phyloP scores from a whole-genome alignment of 768 basidiomycete genomes.

The Tylopilus sp. region DNA sequence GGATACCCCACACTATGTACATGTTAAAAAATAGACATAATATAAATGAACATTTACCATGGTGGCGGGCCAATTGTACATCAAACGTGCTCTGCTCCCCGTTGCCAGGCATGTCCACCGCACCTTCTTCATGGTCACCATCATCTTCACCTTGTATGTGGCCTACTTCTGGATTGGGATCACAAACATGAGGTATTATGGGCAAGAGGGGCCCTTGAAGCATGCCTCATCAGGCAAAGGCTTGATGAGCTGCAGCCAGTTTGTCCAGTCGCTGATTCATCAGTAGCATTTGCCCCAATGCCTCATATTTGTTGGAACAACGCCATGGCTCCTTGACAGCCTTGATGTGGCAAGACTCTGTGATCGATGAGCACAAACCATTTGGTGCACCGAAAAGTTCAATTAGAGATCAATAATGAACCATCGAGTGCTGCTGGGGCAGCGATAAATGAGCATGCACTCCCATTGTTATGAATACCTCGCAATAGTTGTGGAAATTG shows the following conservation, averaged over 20 bases:
- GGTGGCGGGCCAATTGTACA: not conserved
- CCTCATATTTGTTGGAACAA: not conserved
- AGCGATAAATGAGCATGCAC: conserved; percentile 15
- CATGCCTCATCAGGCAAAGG: not conserved
- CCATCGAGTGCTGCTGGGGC: conserved; percentile 33
- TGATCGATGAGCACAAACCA: not conserved
- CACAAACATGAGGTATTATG: too few species aligned
- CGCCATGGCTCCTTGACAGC: not conserved
- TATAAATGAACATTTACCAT: not conserved
- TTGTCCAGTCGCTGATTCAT: not conserved
- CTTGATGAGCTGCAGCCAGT: not conserved
- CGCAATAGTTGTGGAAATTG: not conserved
- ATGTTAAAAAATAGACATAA: not conserved
- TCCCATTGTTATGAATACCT: not conserved
- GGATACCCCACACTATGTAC: not conserved
- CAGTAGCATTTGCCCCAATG: not conserved
- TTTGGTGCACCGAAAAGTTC: not conserved
- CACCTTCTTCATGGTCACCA: not conserved
- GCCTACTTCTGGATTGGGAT: too few species aligned
- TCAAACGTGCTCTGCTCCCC: not conserved
- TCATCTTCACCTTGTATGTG: too few species aligned
- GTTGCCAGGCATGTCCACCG: not conserved
- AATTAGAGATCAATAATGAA: conserved; percentile 23
- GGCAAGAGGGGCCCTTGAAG: not conserved
- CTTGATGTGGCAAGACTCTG: not conserved